Evolutionary conservation across 2,329 filamentous ascomycete species (phyloP), one percentile per base, ranked within the genome.

Genomic region (Periconia sp.): DNA sequence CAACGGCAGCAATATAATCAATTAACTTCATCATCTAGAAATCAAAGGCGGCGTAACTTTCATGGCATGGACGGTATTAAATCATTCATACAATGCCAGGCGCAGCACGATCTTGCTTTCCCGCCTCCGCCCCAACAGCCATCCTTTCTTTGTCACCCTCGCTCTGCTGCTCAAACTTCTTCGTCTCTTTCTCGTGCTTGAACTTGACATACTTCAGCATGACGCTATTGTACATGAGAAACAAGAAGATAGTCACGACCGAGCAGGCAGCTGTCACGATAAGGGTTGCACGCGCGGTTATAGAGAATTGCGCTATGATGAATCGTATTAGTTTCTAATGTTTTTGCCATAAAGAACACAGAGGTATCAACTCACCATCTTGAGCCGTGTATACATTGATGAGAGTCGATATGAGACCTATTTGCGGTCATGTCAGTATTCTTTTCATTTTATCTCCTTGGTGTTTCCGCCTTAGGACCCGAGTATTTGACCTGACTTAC

Each of bases 341-440:
- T 44, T 19, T 19, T 23, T 20, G 14, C 23, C 8, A 8, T 27
- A 27, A 8, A 27, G 23, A 8, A 27, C 23, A 27, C 23, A 8
- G 8, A 8, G 23, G 23, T 27, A 27, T 27, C 11, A 80, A 51
- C 70, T 62, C 30, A 47, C 79, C 78, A 11, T 68, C 61, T 49
- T 81, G 75, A 49, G 78, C 76, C 15, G 78, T 74, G 54, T 82
- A 82, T 3, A 84, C 74, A 58, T 77, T 77, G 3, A 81, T 72
- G 6, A 83, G 58, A 0, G 80, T 81, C 1, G 76, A 77, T 7
- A 83, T 71, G 27, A 83, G 57, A 1, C 81, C 33, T 37, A 11
- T 37, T 33, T 14, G 11, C 33, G 6, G 5, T n/a, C 33, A 37
- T n/a, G 3, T 37, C 33, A 27, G 23, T 27, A 27, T 27, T 27